Conservation (phyloP, 768 basidiomycete species). For the Collybia sp. region DNA sequence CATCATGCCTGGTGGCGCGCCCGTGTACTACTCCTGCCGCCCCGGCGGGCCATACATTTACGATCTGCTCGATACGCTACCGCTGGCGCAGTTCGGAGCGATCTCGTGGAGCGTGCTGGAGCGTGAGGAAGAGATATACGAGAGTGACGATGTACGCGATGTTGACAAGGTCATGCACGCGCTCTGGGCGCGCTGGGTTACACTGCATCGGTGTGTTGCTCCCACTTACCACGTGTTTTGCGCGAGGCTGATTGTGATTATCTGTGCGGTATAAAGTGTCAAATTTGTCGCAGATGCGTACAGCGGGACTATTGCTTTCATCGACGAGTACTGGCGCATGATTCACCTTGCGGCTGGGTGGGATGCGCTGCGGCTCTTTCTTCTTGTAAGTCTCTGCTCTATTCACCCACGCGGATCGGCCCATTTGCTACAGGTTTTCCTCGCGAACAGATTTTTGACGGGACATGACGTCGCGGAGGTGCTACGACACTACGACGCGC, state of each 20-base stretch:
- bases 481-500: constrained; percentile 49
- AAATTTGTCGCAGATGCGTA: constrained; percentile 52
- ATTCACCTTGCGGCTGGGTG: constrained; percentile 70
- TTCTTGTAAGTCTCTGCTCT: constrained; percentile 36
- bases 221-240: neutral
- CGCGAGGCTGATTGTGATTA: neutral
- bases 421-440: constrained; percentile 38
- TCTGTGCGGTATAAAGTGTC: constrained; percentile 28
- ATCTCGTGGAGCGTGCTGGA: constrained; percentile 68
- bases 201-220: constrained; percentile 51
- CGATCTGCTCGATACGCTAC: constrained; percentile 57
- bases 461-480: constrained; percentile 43
- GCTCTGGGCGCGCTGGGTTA: constrained; percentile 74
- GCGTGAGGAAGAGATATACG: constrained; percentile 72
- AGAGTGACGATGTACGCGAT: constrained; percentile 64
- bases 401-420: neutral
- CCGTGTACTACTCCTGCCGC: constrained; percentile 56
- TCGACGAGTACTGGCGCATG: constrained; percentile 58
- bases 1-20: constrained; percentile 36
- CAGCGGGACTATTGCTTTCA: constrained; percentile 47
- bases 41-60: constrained; percentile 61
- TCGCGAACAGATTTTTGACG: constrained; percentile 49
- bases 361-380: constrained; percentile 55
- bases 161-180: constrained; percentile 80
- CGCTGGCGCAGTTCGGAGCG: constrained; percentile 59